phyloP scores from a whole-genome alignment of 768 basidiomycete species.

The Mycena latifolia region DNA sequence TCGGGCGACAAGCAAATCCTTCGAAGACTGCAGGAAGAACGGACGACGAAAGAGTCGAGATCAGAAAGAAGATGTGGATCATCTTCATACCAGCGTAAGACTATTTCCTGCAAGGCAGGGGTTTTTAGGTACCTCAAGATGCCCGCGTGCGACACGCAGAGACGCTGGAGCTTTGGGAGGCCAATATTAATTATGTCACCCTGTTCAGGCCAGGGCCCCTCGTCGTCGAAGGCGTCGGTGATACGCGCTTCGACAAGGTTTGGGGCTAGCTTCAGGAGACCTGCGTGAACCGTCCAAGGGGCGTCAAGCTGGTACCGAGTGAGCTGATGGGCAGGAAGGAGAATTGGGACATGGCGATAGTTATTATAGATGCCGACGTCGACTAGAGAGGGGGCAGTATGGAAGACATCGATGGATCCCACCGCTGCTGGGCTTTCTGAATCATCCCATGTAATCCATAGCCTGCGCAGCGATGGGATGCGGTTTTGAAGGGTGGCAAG shows the following conservation, averaged over 20 bases:
- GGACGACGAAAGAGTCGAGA: too few relatives aligned
- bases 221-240: background rate
- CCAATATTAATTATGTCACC: too few relatives aligned
- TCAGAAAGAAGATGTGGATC: background rate
- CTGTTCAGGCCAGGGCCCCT: background rate
- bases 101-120: conserved; percentile 6
- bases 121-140: too few relatives aligned
- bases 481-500: too few relatives aligned
- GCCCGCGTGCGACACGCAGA: too few relatives aligned
- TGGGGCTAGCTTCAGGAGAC: background rate
- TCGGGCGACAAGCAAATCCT: too few relatives aligned
- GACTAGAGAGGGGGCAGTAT: background rate
- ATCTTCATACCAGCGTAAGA: background rate
- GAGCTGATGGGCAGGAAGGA: conserved; percentile 15
- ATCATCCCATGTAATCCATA: background rate
- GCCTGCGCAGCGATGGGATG: too few relatives aligned
- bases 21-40: background rate
- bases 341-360: background rate
- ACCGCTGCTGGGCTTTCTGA: background rate
- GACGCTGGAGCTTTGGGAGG: too few relatives aligned
- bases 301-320: background rate
- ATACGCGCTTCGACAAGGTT: conserved; percentile 18
- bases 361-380: background rate
- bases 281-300: background rate
- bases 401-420: conserved; percentile 3